Evolutionary conservation across 192 early-diverging fungal genomes (phyloP), one percentile per base, ranked within the genome.

Genomic region (Powellomyces hirtus): DNA sequence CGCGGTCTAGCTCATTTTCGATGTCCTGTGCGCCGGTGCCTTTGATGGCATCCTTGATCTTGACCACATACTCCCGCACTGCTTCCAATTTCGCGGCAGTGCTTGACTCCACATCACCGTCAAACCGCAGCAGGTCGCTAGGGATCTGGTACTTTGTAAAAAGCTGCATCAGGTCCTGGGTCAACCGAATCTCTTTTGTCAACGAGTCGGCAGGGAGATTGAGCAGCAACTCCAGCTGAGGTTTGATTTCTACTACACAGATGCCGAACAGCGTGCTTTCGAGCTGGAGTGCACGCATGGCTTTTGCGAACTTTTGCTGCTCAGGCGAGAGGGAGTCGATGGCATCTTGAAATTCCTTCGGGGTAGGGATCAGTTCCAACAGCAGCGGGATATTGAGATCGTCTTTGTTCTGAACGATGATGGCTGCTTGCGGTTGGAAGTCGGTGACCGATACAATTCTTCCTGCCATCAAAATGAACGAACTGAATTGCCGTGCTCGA

Each of bases 141-240:
- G 73, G 73, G 38, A 75, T 75, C 51, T 75, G 73, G 61, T 66
- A 49, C 60, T 75, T 59, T 20, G 59, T 38, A 52, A 76, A 73
- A 27, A 76, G 29, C 22, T 75, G 13, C 72, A 76, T 75, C 13
- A 76, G 14, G 27, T 76, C 72, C 45, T 75, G 71, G 2, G 74
- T 76, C 1, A 76, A 57, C 52, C 68, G 16, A 35, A 76, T 76
- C 37, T 76, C 74, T 33, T 76, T 76, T 18, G 68, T 75, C 10
- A 76, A 40, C 20, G 62, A 37, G 35, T 73, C 74, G 36, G 62
- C 42, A 13, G 68, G 68, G 18, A 74, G 35, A 22, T 75, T 75
- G 20, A 76, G 58, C 13, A 76, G 46, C 33, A 51, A 40, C 57
- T 76, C 74, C 18, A 76, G 65, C 40, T 76, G 73, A 0, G 74